Conservation (phyloP, 2,329 filamentous ascomycete genomes). For the Trichoderma hamatum region DNA sequence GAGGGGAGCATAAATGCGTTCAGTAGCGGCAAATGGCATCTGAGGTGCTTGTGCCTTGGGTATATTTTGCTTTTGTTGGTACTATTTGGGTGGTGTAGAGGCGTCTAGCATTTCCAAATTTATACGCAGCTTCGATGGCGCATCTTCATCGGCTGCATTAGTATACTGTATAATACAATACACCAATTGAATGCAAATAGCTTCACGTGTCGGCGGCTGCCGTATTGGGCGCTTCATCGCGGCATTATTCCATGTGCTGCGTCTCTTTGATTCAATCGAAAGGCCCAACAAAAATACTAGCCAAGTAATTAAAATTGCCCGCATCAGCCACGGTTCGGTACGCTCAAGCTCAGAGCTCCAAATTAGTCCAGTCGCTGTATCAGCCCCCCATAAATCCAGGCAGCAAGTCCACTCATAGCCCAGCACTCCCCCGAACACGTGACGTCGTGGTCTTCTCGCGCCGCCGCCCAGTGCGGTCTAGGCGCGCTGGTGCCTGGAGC, state of each 20-base stretch:
- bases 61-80: too few relatives aligned
- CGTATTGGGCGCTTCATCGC: background rate
- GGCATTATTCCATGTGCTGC: background rate
- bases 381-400: slow-evolving; percentile 22
- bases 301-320: background rate
- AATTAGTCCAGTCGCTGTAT: background rate
- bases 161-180: background rate
- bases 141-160: background rate
- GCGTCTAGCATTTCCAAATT: too few relatives aligned
- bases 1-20: background rate
- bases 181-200: background rate
- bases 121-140: too few relatives aligned
- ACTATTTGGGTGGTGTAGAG: too few relatives aligned
- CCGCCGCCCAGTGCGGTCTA: slow-evolving; percentile 26
- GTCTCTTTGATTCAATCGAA: background rate
- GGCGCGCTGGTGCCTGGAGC: slow-evolving; percentile 34
- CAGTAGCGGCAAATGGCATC: too few relatives aligned
- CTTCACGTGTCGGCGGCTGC: background rate
- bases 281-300: background rate
- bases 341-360: background rate
- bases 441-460: slow-evolving; percentile 35
- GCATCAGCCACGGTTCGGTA: background rate
- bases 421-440: slow-evolving; percentile 29
- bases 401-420: slow-evolving; percentile 9
- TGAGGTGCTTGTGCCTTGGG: too few relatives aligned